These are phyloP conservation scores for Uronychia setigera DNA, from an alignment of 73 alveolate genomes.

Conservation along the genomic window DNA sequence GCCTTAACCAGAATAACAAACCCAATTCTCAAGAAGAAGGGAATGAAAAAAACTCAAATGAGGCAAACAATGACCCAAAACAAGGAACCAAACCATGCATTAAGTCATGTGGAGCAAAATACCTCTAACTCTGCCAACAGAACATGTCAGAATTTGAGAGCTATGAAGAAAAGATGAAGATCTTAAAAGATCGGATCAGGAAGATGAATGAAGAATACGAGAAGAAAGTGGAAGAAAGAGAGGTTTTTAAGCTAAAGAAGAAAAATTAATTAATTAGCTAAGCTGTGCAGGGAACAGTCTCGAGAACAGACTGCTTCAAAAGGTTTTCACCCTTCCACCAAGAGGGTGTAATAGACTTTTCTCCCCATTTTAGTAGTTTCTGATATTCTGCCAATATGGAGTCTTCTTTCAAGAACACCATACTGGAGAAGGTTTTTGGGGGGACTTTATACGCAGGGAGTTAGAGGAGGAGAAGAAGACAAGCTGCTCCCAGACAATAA, in stretches of 20 bases:
- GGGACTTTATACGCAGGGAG: background rate
- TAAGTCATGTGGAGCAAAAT: background rate
- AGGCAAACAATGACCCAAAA: background rate
- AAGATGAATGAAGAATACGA: background rate
- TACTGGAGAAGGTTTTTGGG: background rate
- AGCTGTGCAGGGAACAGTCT: background rate
- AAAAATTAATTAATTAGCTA: too few species aligned
- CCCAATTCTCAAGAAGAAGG: too few species aligned
- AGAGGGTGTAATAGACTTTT: background rate
- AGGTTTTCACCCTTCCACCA: background rate
- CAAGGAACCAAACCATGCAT: background rate
- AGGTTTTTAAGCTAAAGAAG: background rate
- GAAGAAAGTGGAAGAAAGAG: background rate
- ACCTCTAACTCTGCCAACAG: background rate
- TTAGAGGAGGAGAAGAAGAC: background rate
- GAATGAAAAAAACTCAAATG: too few species aligned
- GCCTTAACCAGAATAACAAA: too few species aligned
- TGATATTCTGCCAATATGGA: too few species aligned
- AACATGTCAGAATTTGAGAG: background rate
- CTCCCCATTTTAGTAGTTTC: background rate
- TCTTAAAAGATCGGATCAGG: background rate
- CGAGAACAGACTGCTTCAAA: background rate
- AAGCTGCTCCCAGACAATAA: background rate
- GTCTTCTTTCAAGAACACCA: background rate
- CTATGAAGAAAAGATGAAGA: background rate